Conservation (phyloP, 495 filamentous ascomycete species). For the Saxispiralis lemnorum region DNA sequence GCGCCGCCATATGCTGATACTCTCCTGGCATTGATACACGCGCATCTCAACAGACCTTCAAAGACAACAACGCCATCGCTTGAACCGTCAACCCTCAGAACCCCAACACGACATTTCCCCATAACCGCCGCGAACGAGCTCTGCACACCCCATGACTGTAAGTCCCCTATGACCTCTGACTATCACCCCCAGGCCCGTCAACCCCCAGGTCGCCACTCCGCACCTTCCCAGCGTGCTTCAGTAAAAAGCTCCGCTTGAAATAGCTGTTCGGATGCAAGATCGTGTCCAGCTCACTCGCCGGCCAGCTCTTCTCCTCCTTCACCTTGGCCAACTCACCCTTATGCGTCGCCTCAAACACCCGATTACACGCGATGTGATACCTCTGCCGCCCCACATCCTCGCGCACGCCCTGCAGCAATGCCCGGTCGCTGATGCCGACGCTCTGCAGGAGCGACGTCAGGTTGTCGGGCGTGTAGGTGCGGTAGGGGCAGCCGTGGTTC, state of each 20-base stretch:
- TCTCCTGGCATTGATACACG: too few relatives aligned
- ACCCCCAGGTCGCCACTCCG: slow-evolving; percentile 18
- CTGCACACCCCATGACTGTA: not conserved
- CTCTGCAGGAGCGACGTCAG: slow-evolving; percentile 52
- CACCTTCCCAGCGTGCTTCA: slow-evolving; percentile 49
- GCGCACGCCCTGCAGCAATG: slow-evolving; percentile 59
- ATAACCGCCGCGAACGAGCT: too few relatives aligned
- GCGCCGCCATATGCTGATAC: too few relatives aligned
- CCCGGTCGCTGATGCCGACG: slow-evolving; percentile 59
- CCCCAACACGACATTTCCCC: too few relatives aligned
- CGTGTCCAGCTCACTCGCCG: slow-evolving; percentile 67
- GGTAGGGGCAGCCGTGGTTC: slow-evolving; percentile 85
- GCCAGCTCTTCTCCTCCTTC: slow-evolving; percentile 65
- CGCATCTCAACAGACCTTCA: too few relatives aligned
- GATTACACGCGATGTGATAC: slow-evolving; percentile 91
- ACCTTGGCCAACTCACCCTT: slow-evolving; percentile 64
- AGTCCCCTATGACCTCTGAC: too few relatives aligned
- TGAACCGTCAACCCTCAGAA: too few relatives aligned
- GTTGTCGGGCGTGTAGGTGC: slow-evolving; percentile 80
- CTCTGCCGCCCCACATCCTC: slow-evolving; percentile 78
- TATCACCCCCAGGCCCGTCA: slow-evolving; percentile 6
- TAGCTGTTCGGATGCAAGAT: slow-evolving; percentile 97
- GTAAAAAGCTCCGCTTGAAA: slow-evolving; percentile 78
- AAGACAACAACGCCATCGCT: too few relatives aligned
- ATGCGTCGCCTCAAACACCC: slow-evolving; percentile 81